Percentiles rank a stretch among this genome's conserved stretches.
Evolutionary conservation across 352 stramenopile species (phyloP).

Genomic region (Aphanomyces stellatus): DNA sequence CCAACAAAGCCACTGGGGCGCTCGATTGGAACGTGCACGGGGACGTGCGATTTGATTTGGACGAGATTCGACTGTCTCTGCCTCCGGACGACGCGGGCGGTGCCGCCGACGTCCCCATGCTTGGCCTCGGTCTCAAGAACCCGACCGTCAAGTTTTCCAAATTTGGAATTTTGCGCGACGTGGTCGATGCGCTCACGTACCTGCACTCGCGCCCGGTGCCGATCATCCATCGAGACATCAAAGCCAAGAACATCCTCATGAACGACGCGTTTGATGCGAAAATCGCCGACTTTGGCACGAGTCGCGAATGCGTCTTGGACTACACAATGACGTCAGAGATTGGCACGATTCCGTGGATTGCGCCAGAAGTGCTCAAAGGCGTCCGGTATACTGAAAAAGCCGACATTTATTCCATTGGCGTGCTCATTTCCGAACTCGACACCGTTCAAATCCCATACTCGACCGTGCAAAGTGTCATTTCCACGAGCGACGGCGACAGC

Average conservation of each 20-base stretch:
- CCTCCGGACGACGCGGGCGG: background rate
- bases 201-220: constrained; percentile 22
- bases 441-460: constrained; percentile 8
- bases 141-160: constrained; percentile 13
- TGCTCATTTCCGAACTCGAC: constrained; percentile 12
- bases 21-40: background rate
- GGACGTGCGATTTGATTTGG: background rate
- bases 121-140: background rate
- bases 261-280: constrained; percentile 46
- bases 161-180: constrained; percentile 26
- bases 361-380: constrained; percentile 32
- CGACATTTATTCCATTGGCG: constrained; percentile 6
- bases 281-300: constrained; percentile 78
- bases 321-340: constrained; percentile 42
- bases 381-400: constrained; percentile 7
- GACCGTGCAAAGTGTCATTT: background rate
- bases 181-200: constrained; percentile 27
- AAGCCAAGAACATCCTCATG: constrained; percentile 69
- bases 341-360: constrained; percentile 70
- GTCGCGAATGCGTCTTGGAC: constrained; percentile 17
- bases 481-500: background rate
- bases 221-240: constrained; percentile 47
- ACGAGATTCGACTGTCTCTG: background rate
- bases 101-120: background rate
- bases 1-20: background rate